Conservation (phyloP, 2,329 filamentous ascomycete species). For the Grosmannia penicillata region DNA sequence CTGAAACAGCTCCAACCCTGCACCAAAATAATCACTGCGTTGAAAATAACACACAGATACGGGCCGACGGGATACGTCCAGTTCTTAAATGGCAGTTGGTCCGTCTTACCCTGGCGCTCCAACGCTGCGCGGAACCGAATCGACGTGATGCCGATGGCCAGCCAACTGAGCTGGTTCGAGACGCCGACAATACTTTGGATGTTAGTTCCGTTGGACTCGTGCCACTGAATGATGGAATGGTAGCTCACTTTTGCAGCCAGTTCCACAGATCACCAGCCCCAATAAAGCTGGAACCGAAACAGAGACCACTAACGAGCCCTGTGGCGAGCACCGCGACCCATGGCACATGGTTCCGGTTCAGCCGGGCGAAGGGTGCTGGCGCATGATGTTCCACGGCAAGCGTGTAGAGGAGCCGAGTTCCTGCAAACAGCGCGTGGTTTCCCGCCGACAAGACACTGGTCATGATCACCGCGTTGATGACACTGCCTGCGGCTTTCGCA, state of each 20-base stretch:
- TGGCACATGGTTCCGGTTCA: conserved; percentile 34
- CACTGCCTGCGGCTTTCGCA: conserved; percentile 35
- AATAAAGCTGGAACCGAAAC: conserved; percentile 51
- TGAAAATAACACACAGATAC: conserved; percentile 38
- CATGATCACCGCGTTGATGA: conserved; percentile 47
- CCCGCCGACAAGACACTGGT: conserved; percentile 42
- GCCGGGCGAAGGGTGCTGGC: conserved; percentile 33
- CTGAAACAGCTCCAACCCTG: conserved; percentile 52
- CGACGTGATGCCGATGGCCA: conserved; percentile 47
- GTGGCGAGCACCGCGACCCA: conserved; percentile 40
- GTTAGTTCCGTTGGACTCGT: neutral
- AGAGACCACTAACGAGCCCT: conserved; percentile 37
- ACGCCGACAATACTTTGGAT: conserved; percentile 42
- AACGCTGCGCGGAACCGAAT: conserved; percentile 49
- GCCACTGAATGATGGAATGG: neutral
- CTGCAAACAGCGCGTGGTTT: conserved; percentile 43
- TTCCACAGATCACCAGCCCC: conserved; percentile 50
- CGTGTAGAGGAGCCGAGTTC: conserved; percentile 40
- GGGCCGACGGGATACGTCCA: conserved; percentile 53
- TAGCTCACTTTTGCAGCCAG: conserved; percentile 46
- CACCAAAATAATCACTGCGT: conserved; percentile 43
- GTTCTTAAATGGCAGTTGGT: conserved; percentile 48
- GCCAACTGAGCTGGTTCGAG: conserved; percentile 53
- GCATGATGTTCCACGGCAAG: conserved; percentile 41
- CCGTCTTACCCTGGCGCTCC: conserved; percentile 40